These are phyloP conservation scores for Eutrema japonicum DNA, from an alignment of 345 rosid species.

Conservation along the genomic window DNA sequence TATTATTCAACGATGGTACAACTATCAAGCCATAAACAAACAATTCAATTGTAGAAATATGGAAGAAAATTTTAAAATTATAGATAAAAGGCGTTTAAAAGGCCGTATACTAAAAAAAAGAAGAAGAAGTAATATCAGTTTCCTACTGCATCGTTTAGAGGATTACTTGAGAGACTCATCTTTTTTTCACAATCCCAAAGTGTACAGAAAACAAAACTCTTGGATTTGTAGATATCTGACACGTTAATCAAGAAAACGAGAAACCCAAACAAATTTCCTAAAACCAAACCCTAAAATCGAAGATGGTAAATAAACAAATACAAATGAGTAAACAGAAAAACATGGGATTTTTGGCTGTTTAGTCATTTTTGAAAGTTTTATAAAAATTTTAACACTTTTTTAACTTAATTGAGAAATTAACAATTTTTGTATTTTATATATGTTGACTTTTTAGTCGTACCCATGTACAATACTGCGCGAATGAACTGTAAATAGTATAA, in stretches of 20 bases:
- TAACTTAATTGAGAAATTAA: too few species aligned
- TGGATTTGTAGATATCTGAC: conserved; percentile 22
- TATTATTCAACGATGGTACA: not conserved
- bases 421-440: too few species aligned
- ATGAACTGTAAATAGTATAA: too few species aligned
- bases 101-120: not conserved
- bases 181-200: conserved; percentile 17
- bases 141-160: not conserved
- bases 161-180: not conserved
- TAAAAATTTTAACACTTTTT: too few species aligned
- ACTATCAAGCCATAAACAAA: not conserved
- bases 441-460: too few species aligned
- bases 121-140: too few species aligned
- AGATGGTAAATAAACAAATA: not conserved
- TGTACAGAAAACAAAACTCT: conserved; percentile 10
- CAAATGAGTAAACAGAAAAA: not conserved
- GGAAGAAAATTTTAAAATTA: too few species aligned
- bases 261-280: conserved; percentile 11
- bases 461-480: too few species aligned
- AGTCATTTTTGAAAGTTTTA: too few species aligned
- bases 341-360: too few species aligned
- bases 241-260: conserved; percentile 24
- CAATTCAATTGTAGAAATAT: not conserved
- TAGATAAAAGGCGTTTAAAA: not conserved
- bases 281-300: not conserved